These are phyloP conservation scores for Cladorrhinum sp. DNA, from an alignment of 2,329 filamentous ascomycete species.

Conservation along the genomic window DNA sequence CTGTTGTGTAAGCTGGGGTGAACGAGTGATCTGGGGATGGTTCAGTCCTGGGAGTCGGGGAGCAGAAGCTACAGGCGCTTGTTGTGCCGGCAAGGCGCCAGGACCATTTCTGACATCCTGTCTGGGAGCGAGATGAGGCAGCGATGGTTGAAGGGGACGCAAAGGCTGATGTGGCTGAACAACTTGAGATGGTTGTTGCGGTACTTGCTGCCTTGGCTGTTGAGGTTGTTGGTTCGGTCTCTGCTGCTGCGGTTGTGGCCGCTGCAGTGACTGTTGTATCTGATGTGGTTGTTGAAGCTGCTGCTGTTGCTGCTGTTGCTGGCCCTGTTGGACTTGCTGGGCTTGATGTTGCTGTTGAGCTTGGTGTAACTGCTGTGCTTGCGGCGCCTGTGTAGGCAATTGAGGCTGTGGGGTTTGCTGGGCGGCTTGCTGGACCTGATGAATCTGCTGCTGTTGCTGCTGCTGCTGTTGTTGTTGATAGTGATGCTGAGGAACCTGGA, in stretches of 20 bases:
- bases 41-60: constrained; percentile 13
- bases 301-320: constrained; percentile 4
- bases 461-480: constrained; percentile 11
- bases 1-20: constrained; percentile 17
- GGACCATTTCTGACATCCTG: constrained; percentile 14
- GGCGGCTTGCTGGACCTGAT: not conserved
- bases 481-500: constrained; percentile 25
- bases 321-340: not conserved
- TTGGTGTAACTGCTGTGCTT: not conserved
- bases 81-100: constrained; percentile 7
- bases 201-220: not conserved
- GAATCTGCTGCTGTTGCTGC: not conserved
- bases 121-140: constrained; percentile 19
- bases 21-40: constrained; percentile 16
- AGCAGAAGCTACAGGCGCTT: not conserved
- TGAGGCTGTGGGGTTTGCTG: not conserved
- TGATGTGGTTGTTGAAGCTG: constrained; percentile 7
- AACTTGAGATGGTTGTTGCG: constrained; percentile 18
- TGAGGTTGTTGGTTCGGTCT: constrained; percentile 10
- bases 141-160: constrained; percentile 26
- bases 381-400: not conserved
- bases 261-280: constrained; percentile 19
- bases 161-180: constrained; percentile 19
- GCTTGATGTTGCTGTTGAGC: not conserved
- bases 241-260: constrained; percentile 17